Evolutionary conservation across 352 stramenopile species (phyloP).

Genomic region (Globisporangium polare): DNA sequence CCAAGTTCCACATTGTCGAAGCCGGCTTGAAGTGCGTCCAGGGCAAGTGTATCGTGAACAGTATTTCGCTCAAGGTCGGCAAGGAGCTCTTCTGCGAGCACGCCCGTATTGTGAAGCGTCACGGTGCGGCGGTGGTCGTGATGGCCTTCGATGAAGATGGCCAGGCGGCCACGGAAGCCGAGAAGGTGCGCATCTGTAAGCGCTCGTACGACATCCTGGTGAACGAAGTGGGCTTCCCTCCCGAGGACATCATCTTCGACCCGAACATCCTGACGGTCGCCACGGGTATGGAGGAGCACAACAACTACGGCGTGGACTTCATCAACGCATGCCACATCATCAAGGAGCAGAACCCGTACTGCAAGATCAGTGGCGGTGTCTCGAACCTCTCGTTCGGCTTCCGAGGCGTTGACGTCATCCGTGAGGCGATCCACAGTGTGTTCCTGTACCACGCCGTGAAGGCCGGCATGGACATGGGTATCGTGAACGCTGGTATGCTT

Average conservation of each 20-base stretch:
- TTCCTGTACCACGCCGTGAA: slow-evolving; percentile 96
- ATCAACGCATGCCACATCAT: slow-evolving; percentile 94
- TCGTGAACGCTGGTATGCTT: slow-evolving; percentile 93
- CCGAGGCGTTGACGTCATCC: slow-evolving; percentile 96
- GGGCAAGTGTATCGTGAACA: slow-evolving; percentile 97
- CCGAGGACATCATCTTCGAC: slow-evolving; percentile 98
- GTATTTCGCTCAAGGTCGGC: slow-evolving; percentile 96
- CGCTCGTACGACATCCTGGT: slow-evolving; percentile 98
- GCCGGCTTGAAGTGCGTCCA: slow-evolving; percentile 97
- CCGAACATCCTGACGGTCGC: slow-evolving; percentile 97
- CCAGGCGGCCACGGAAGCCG: slow-evolving; percentile 92
- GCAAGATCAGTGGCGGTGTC: slow-evolving; percentile 95
- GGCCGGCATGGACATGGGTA: slow-evolving; percentile 98
- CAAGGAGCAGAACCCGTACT: slow-evolving; percentile 95
- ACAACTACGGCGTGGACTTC: slow-evolving; percentile 97
- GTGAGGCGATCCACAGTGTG: slow-evolving; percentile 95
- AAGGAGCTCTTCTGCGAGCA: slow-evolving; percentile 96
- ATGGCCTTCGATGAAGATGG: slow-evolving; percentile 98
- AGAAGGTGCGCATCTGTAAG: slow-evolving; percentile 98
- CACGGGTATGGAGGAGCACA: slow-evolving; percentile 97
- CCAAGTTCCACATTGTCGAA: slow-evolving; percentile 97
- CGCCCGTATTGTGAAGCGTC: slow-evolving; percentile 92
- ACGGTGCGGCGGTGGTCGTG: slow-evolving; percentile 94
- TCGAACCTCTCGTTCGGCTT: slow-evolving; percentile 98
- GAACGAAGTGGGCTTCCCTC: slow-evolving; percentile 91